Evolutionary conservation across 2,329 filamentous ascomycete species (phyloP).

Genomic region (Cordyceps cateniannulata): DNA sequence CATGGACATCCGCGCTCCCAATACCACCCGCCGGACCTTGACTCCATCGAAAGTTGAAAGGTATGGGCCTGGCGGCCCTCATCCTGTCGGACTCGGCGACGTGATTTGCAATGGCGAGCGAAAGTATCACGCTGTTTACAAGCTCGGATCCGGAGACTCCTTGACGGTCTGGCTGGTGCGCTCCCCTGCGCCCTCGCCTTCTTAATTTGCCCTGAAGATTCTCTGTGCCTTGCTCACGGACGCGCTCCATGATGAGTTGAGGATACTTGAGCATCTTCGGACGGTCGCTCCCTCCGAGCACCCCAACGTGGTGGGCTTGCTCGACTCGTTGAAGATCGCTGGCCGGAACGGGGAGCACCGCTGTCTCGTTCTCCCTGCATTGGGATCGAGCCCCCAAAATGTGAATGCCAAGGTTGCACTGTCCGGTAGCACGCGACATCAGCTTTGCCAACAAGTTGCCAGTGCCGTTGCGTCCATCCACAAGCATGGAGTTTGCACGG

Average conservation of each 20-base stretch:
- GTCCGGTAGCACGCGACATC: neutral
- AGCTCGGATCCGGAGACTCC: neutral
- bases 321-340: neutral
- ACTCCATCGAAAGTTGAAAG: too few relatives aligned
- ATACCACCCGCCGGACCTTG: too few relatives aligned
- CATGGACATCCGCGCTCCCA: too few relatives aligned
- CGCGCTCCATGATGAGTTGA: neutral
- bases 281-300: neutral
- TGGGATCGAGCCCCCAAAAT: neutral
- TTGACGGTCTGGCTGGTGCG: neutral
- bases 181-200: neutral
- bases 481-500: constrained; percentile 12
- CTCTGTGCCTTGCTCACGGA: neutral
- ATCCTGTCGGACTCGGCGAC: neutral
- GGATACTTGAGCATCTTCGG: neutral
- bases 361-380: neutral
- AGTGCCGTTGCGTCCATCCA: constrained; percentile 12
- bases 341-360: neutral
- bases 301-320: neutral
- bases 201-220: neutral
- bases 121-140: neutral
- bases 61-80: neutral
- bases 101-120: neutral
- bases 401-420: neutral
- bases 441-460: constrained; percentile 12